Percentiles rank a stretch among this genome's conserved stretches.
Evolutionary conservation across 2,329 filamentous ascomycete species (phyloP).

Genomic region (Verticillium nonalfalfae): DNA sequence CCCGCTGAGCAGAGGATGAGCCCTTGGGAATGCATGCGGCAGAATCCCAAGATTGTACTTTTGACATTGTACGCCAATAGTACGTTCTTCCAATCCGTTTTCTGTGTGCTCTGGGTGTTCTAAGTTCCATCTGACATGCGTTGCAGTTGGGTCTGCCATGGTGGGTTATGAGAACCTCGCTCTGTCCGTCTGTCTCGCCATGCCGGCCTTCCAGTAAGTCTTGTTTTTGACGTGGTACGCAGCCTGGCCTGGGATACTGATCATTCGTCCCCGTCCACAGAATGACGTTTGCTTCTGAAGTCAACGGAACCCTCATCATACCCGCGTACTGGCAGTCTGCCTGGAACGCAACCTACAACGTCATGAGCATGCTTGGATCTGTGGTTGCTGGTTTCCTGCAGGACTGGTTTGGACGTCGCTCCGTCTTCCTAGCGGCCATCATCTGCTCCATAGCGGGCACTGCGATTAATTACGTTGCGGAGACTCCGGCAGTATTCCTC

Average conservation of each 20-base stretch:
- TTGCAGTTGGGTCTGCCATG: conserved; percentile 7
- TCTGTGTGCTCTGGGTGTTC: not conserved
- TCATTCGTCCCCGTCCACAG: not conserved
- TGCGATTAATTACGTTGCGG: conserved; percentile 11
- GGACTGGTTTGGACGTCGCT: conserved; percentile 13
- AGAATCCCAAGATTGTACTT: conserved; percentile 6
- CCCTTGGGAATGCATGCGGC: conserved; percentile 4
- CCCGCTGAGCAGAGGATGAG: not conserved
- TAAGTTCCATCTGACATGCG: not conserved
- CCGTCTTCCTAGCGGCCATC: conserved; percentile 7
- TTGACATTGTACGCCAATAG: conserved; percentile 11
- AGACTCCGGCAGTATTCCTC: conserved; percentile 10
- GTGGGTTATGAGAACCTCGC: conserved; percentile 14
- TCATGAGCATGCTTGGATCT: conserved; percentile 13
- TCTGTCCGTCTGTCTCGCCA: conserved; percentile 12
- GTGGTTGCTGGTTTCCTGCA: conserved; percentile 11
- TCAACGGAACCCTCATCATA: conserved; percentile 13
- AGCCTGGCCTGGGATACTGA: not conserved
- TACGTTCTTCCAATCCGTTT: not conserved
- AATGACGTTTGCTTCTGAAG: conserved; percentile 12
- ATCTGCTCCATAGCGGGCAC: conserved; percentile 10
- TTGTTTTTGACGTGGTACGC: no score
- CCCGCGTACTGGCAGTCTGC: conserved; percentile 16
- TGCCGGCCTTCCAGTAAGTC: conserved; percentile 14
- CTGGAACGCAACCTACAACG: conserved; percentile 15